Conservation (phyloP, 2,329 filamentous ascomycete species). For the Pseudocercospora ulei region DNA sequence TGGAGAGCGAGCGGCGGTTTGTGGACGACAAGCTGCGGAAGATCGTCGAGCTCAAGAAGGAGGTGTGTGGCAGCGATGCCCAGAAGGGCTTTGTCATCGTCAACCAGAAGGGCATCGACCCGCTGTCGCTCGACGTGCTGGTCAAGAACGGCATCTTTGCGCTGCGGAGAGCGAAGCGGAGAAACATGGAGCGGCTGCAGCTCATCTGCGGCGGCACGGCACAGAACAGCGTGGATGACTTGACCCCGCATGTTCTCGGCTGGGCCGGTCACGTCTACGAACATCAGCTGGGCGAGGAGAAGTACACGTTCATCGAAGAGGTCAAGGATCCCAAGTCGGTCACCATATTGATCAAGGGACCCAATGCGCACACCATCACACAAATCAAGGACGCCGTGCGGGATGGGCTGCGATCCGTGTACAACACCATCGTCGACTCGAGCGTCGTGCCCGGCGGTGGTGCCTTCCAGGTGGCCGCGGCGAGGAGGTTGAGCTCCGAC, state of each 20-base stretch:
- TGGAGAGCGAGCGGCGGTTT: constrained; percentile 91
- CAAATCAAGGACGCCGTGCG: constrained; percentile 95
- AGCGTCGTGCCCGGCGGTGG: constrained; percentile 90
- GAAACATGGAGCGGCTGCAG: constrained; percentile 98
- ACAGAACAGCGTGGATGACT: constrained; percentile 93
- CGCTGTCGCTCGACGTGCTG: constrained; percentile 84
- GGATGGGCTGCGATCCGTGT: constrained; percentile 88
- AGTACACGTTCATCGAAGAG: constrained; percentile 97
- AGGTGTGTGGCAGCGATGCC: constrained; percentile 84
- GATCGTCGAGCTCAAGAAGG: constrained; percentile 96
- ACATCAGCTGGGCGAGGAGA: constrained; percentile 94
- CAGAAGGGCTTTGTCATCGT: constrained; percentile 96
- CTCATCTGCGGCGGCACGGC: constrained; percentile 82
- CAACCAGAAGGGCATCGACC: constrained; percentile 99
- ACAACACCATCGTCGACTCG: constrained; percentile 99
- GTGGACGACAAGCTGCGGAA: constrained; percentile 94
- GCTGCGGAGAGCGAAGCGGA: constrained; percentile 84
- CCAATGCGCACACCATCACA: constrained; percentile 89
- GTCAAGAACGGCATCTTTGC: constrained; percentile 98
- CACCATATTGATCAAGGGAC: constrained; percentile 93
- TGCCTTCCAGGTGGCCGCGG: constrained; percentile 91
- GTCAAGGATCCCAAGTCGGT: constrained; percentile 98
- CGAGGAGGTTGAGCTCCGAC: constrained; percentile 76
- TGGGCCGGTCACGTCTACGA: constrained; percentile 97
- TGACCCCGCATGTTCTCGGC: constrained; percentile 76